Evolutionary conservation across 75 land plant genomes (phyloP).

Genomic region (Selaginella tamariscina): DNA sequence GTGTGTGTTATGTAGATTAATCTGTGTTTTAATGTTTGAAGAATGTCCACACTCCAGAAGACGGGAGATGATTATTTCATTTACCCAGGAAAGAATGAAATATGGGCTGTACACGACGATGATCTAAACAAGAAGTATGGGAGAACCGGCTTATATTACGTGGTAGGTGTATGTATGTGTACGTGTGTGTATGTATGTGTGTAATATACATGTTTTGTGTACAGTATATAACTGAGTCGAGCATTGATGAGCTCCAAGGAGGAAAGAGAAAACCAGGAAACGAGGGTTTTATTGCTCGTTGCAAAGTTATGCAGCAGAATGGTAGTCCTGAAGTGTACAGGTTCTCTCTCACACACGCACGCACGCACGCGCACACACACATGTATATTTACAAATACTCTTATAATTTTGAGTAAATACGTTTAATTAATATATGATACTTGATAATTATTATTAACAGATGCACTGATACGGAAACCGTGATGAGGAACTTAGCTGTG

Average conservation of each 20-base stretch:
- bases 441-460: constrained; percentile 15
- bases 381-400: no score
- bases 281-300: constrained; percentile 25
- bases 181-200: not conserved
- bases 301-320: constrained; percentile 14
- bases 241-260: not conserved
- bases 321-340: constrained; percentile 15
- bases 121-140: constrained; percentile 6
- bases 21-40: no score
- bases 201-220: not conserved
- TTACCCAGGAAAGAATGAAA: constrained; percentile 32
- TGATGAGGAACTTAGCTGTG: constrained; percentile 14
- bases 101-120: constrained; percentile 24
- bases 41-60: constrained; percentile 19
- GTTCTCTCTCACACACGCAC: not conserved
- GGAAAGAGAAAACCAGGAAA: constrained; percentile 13
- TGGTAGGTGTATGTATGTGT: constrained; percentile 15
- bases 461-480: constrained; percentile 17
- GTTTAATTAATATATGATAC: no score
- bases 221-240: constrained; percentile 16
- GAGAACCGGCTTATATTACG: constrained; percentile 15
- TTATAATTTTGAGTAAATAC: no score
- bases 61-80: constrained; percentile 17
- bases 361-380: not conserved
- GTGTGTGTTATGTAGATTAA: no score